Conservation (phyloP, 441 rosid genomes). For the Flueggea neowawraea region DNA sequence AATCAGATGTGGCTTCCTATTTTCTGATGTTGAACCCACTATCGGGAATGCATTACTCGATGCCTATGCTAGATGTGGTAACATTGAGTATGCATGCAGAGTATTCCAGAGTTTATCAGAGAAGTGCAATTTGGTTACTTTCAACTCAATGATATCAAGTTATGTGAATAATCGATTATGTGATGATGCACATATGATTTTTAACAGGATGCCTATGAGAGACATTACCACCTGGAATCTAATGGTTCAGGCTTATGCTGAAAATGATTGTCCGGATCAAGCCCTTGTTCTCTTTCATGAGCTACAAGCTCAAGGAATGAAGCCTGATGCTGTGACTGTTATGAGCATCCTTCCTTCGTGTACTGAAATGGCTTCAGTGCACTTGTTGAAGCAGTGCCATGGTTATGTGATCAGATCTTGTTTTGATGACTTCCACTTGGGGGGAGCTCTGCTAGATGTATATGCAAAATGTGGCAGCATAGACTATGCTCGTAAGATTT, state of each 20-base stretch:
- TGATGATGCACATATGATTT: conserved; percentile 42
- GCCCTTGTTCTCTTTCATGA: conserved; percentile 51
- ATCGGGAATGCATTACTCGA: conserved; percentile 66
- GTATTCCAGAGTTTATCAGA: conserved; percentile 54
- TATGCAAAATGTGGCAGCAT: conserved; percentile 84
- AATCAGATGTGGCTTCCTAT: conserved; percentile 44
- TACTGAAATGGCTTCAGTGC: conserved; percentile 51
- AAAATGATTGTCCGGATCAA: conserved; percentile 43
- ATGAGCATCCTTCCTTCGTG: conserved; percentile 75
- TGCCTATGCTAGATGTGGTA: conserved; percentile 70
- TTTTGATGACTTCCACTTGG: conserved; percentile 51
- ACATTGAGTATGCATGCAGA: conserved; percentile 50
- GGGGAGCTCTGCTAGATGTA: conserved; percentile 64
- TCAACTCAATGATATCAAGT: conserved; percentile 63
- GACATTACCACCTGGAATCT: conserved; percentile 87
- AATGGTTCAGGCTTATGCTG: conserved; percentile 66
- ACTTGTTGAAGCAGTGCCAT: conserved; percentile 69
- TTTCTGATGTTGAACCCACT: conserved; percentile 33
- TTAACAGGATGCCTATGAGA: conserved; percentile 37
- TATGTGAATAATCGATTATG: conserved; percentile 50
- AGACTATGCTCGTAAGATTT: conserved; percentile 53
- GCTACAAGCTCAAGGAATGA: conserved; percentile 57
- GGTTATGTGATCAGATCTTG: conserved; percentile 58
- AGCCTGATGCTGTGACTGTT: conserved; percentile 71
- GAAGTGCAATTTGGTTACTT: conserved; percentile 46